Percentiles rank a stretch among this genome's conserved stretches.
These are phyloP conservation scores for Bipolaris zeicola DNA, from an alignment of 2,329 filamentous ascomycete genomes.

Conservation along the genomic window DNA sequence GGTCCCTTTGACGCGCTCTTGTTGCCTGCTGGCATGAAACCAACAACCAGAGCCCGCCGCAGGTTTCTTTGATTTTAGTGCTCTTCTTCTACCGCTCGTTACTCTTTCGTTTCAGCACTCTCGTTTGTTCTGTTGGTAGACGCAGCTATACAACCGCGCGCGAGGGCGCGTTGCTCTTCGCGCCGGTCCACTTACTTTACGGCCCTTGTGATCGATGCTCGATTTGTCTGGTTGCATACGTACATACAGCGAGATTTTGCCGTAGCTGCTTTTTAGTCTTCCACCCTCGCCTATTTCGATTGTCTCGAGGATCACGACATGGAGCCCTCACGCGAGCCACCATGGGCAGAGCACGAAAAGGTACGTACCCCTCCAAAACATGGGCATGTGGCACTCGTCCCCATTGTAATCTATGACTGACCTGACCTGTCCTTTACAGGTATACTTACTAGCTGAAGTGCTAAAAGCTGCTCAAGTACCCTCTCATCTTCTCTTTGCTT, in stretches of 20 bases:
- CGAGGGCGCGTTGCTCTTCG: constrained; percentile 35
- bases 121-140: constrained; percentile 41
- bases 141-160: constrained; percentile 33
- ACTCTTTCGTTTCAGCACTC: constrained; percentile 37
- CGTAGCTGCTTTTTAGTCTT: constrained; percentile 39
- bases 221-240: constrained; percentile 44
- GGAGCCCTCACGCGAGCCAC: constrained; percentile 50
- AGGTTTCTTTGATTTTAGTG: constrained; percentile 34
- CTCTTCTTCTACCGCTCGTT: constrained; percentile 35
- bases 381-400: constrained; percentile 4
- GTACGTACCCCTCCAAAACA: constrained; percentile 37
- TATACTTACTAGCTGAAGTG: constrained; percentile 58
- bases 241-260: constrained; percentile 37
- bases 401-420: constrained; percentile 3
- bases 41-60: constrained; percentile 30
- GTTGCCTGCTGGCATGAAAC: constrained; percentile 39
- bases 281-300: constrained; percentile 29
- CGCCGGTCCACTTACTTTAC: constrained; percentile 41
- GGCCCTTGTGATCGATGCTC: constrained; percentile 45
- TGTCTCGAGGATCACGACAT: constrained; percentile 36
- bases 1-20: constrained; percentile 19
- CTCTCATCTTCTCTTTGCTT: constrained; percentile 51
- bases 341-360: constrained; percentile 56
- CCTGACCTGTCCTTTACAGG: constrained; percentile 23
- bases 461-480: constrained; percentile 55